Base-by-base conservation (phyloP, 1,284 basidiomycete species). In the Leccinum pachyderme region DNA sequence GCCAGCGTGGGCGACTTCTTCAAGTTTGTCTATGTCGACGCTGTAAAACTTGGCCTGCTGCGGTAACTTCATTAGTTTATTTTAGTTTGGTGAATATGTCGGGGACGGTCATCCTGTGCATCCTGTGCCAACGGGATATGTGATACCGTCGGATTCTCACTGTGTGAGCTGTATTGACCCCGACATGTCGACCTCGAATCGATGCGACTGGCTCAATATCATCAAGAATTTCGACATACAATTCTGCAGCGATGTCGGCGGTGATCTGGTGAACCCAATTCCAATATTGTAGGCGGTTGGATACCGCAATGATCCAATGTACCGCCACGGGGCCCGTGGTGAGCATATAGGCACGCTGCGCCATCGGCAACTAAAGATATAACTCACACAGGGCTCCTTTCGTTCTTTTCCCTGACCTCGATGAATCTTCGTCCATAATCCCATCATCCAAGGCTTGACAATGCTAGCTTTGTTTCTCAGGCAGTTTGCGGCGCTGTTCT, bases 401-500 rank as follows among this genome's bases (percentile, higher is more conserved):
- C 45, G 52, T 32, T 18, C 27, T 13, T 51, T 53, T 28, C n/a
- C 25, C 35, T 31, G 51, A 27, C 12, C 4, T 24, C 12, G 4
- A 47, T 49, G 46, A 35, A 1, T 22, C 8, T 9, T 25, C 25
- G 25, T 37, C 9, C 35, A 28, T 54, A 63, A 47, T 27, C 37
- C 32, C 31, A 27, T 27, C 50, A 6, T 50, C 27, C 31, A 59
- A 47, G 22, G n/a, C 28, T 28, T 28, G 9, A 49, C 37, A 65
- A 65, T 62, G 57, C 11, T 12, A 3, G 49, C 48, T 27, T 56
- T 75, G 11, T 85, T 87, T 65, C 80, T 80, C 74, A 75, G 81
- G 27, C 88, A 91, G 71, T 81, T 86, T 58, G 69, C 69, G 9
- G 83, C 81, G 4, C 70, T 91, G 39, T 79, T 82, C 53, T 79